Evolutionary conservation across 202 grass and related monocot species (phyloP).

Genomic region (Brachypodium distachyon): DNA sequence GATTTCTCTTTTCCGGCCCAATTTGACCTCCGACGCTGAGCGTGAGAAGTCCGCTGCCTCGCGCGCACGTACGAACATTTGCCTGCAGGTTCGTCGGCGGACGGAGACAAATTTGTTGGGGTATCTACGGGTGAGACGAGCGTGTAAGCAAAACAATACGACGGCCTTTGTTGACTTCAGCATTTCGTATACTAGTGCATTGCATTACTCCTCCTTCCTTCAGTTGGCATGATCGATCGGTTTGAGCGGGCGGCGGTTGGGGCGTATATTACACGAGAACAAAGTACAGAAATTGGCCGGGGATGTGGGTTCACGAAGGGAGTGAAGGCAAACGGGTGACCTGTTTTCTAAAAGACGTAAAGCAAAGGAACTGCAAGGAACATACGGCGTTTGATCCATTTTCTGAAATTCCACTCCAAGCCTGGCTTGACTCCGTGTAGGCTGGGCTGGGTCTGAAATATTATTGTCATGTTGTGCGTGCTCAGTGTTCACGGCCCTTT

Average conservation of each 20-base stretch:
- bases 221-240: neutral
- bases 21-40: neutral
- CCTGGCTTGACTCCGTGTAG: neutral
- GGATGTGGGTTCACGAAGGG: neutral
- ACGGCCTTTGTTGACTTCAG: neutral
- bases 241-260: neutral
- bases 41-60: neutral
- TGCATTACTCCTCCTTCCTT: neutral
- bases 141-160: neutral
- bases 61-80: neutral
- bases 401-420: neutral
- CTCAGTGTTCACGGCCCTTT: neutral
- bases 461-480: no score
- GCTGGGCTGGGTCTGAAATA: neutral
- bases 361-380: neutral
- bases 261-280: neutral
- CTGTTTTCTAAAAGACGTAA: neutral
- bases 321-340: neutral
- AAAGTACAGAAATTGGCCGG: neutral
- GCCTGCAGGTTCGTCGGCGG: conserved; percentile 12
- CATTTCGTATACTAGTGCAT: neutral
- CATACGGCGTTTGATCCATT: no score
- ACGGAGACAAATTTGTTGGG: neutral
- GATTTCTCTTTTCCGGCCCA: neutral
- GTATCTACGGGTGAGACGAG: neutral